phyloP scores from a whole-genome alignment of 2,329 filamentous ascomycete species.

The Albophoma yamanashiensis region DNA sequence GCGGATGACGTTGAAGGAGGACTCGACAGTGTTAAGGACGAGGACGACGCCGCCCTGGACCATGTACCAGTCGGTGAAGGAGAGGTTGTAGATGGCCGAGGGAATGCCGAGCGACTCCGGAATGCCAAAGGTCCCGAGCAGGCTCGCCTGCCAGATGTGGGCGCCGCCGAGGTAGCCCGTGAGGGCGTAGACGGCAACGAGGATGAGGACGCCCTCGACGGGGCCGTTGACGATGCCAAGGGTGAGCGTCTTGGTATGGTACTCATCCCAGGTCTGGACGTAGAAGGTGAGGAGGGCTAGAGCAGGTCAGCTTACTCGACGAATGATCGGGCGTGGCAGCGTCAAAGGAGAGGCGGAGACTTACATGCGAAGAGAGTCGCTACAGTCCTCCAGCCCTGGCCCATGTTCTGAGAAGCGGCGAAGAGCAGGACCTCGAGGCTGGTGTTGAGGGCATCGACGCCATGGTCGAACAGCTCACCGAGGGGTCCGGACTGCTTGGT shows the following conservation, averaged over 20 bases:
- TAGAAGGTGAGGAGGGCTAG: slow-evolving; percentile 88
- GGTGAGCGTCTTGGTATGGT: slow-evolving; percentile 92
- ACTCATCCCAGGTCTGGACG: slow-evolving; percentile 98
- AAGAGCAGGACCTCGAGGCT: slow-evolving; percentile 90
- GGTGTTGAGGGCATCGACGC: slow-evolving; percentile 93
- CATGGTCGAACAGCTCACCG: slow-evolving; percentile 95
- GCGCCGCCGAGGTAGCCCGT: slow-evolving; percentile 81
- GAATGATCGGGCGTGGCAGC: background rate
- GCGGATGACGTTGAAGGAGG: slow-evolving; percentile 73
- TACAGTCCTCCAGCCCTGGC: slow-evolving; percentile 84
- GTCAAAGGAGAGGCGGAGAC: slow-evolving; percentile 15
- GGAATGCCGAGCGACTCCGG: slow-evolving; percentile 55
- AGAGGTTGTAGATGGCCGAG: slow-evolving; percentile 60
- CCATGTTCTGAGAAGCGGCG: slow-evolving; percentile 83
- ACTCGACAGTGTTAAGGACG: slow-evolving; percentile 73
- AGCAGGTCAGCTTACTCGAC: background rate
- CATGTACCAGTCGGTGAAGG: slow-evolving; percentile 90
- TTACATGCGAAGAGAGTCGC: slow-evolving; percentile 71
- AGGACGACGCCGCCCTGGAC: slow-evolving; percentile 74
- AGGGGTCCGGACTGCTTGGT: slow-evolving; percentile 88
- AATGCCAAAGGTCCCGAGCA: slow-evolving; percentile 64
- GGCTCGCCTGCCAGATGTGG: slow-evolving; percentile 84
- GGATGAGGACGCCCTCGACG: slow-evolving; percentile 83
- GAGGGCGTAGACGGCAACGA: slow-evolving; percentile 70
- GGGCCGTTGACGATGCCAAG: slow-evolving; percentile 88